Evolutionary conservation across 2,329 filamentous ascomycete genomes (phyloP).

Genomic region (Pseudogymnoascus sp.): DNA sequence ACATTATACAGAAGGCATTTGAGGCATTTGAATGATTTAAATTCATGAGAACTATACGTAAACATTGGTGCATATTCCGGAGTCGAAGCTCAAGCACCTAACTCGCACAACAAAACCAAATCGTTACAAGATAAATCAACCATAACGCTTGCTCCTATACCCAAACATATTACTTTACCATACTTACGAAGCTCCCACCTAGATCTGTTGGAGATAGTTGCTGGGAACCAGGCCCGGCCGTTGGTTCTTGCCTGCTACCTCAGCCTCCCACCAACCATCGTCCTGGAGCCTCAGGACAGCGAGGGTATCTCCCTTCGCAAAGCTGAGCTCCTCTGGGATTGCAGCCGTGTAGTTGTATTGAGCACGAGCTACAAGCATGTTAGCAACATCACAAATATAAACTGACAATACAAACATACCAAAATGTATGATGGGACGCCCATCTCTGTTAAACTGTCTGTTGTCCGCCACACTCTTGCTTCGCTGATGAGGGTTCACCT

Average conservation of each 20-base stretch:
- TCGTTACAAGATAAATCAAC: background rate
- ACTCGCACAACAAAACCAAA: background rate
- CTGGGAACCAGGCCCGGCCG: conserved; percentile 58
- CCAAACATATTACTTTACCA: conserved; percentile 3
- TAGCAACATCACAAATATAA: conserved; percentile 16
- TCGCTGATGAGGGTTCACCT: conserved; percentile 32
- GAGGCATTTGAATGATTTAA: conserved; percentile 2
- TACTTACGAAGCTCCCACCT: background rate
- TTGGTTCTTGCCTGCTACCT: conserved; percentile 63
- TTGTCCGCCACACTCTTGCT: conserved; percentile 84
- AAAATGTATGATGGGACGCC: conserved; percentile 82
- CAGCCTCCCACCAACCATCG: conserved; percentile 99
- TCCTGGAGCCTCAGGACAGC: conserved; percentile 87
- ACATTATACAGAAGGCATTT: background rate
- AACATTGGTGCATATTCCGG: conserved; percentile 5
- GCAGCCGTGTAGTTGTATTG: conserved; percentile 91
- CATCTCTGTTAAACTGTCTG: conserved; percentile 75
- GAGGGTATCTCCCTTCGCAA: conserved; percentile 84
- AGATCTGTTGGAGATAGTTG: conserved; percentile 46
- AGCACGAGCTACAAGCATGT: conserved; percentile 60
- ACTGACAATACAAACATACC: conserved; percentile 53
- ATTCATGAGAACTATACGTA: conserved; percentile 7
- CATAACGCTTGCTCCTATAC: background rate
- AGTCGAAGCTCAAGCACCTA: conserved; percentile 5
- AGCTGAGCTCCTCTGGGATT: conserved; percentile 90